Evolutionary conservation across 306 rosid species (phyloP).

Genomic region (Amphicarpaea edgeworthii): DNA sequence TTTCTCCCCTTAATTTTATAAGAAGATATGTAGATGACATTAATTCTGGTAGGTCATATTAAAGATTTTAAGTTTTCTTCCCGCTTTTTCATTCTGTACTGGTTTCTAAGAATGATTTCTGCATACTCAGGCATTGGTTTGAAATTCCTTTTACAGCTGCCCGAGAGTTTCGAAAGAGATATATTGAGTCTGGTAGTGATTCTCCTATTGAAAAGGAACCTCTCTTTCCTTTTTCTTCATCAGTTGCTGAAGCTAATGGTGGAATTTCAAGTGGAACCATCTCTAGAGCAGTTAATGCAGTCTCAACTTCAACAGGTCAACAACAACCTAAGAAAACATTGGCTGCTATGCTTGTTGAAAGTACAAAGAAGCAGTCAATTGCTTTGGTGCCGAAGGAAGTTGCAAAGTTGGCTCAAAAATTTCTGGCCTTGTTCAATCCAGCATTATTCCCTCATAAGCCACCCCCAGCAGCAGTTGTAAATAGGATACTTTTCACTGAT

Average conservation of each 20-base stretch:
- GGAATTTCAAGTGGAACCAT: conserved; percentile 53
- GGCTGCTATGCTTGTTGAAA: conserved; percentile 90
- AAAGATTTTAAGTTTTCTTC: conserved; percentile 40
- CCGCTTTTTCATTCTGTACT: conserved; percentile 39
- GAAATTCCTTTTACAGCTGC: conserved; percentile 66
- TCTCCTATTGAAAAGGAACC: conserved; percentile 67
- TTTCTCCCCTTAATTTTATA: conserved; percentile 76
- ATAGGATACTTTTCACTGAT: conserved; percentile 89
- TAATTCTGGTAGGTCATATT: conserved; percentile 60
- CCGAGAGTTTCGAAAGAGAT: conserved; percentile 69
- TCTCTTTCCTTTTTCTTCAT: conserved; percentile 71
- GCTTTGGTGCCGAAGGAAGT: conserved; percentile 89
- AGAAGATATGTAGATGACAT: conserved; percentile 74
- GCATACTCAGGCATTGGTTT: conserved; percentile 46
- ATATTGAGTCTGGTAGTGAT: conserved; percentile 62
- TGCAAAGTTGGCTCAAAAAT: conserved; percentile 71
- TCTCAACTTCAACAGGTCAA: conserved; percentile 58
- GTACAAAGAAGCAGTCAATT: conserved; percentile 86
- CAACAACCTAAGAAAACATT: conserved; percentile 81
- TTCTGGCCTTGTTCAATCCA: conserved; percentile 80
- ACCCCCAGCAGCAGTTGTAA: conserved; percentile 77
- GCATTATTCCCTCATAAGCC: conserved; percentile 90
- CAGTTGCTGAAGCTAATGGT: conserved; percentile 56
- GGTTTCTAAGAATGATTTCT: conserved; percentile 47
- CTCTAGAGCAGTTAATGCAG: conserved; percentile 50